Evolutionary conservation across 192 early-diverging fungal genomes (phyloP), one percentile per base, ranked within the genome.

Genomic region (Phlyctochytrium bullatum): DNA sequence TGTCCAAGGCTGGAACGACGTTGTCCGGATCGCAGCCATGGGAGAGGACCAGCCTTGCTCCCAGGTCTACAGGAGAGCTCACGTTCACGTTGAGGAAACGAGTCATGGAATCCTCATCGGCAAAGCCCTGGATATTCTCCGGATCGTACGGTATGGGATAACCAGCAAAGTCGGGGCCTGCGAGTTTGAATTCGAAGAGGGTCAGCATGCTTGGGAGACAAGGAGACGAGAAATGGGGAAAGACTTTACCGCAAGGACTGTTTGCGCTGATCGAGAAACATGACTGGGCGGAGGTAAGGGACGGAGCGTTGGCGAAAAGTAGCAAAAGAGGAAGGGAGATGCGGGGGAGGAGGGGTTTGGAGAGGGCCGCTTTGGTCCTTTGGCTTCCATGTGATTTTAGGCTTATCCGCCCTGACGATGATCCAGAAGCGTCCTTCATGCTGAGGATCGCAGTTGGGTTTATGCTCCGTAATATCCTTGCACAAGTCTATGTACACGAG

Each of bases 121-220:
- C 54, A 25, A 57, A 57, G 27, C 54, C 54, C 27, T 57, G 12
- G 54, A 57, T 10, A 25, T 57, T 57, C 12, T 10, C 27, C 12
- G 54, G 54, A 28, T 57, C 54, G 54, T 57, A 57, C 12, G 25
- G 54, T 10, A 57, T 57, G 12, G 54, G 54, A 25, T 57, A 57
- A 25, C 27, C 27, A 10, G 12, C 54, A 28, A 25, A 57, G 10
- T 57, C 54, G 20, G 54, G 27, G 16, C 54, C 54, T 57, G 27
- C 10, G 54, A 57, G n/a, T n/a, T n/a, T n/a, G n/a, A n/a, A n/a
- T n/a, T n/a, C n/a, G n/a, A n/a, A n/a, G n/a, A n/a, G n/a, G n/a
- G n/a, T n/a, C n/a, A n/a, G n/a, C n/a, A n/a, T n/a, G n/a, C n/a
- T n/a, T n/a, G n/a, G n/a, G n/a, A n/a, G n/a, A n/a, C n/a, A n/a